These are phyloP conservation scores for Hibiscus trionum DNA, from an alignment of 345 rosid species.

Conservation along the genomic window DNA sequence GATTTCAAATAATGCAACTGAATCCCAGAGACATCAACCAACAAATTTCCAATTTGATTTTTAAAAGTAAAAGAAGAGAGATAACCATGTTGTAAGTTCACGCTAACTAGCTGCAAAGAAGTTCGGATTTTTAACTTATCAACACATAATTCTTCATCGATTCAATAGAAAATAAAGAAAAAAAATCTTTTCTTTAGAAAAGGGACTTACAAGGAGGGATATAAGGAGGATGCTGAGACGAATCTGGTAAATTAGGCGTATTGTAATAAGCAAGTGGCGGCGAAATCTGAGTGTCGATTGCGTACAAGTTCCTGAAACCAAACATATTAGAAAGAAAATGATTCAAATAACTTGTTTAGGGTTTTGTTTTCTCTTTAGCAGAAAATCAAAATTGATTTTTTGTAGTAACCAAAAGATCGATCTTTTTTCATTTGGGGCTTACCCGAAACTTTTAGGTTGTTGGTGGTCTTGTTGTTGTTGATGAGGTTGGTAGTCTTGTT, in stretches of 20 bases:
- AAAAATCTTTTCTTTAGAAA: too few relatives aligned
- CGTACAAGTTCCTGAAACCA: conserved; percentile 32
- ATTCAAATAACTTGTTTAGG: neutral
- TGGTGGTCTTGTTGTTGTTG: conserved; percentile 20
- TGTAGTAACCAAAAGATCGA: neutral
- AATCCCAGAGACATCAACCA: neutral
- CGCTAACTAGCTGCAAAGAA: neutral
- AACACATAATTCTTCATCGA: neutral
- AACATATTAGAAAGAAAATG: neutral
- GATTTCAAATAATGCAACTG: neutral
- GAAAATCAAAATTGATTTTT: neutral
- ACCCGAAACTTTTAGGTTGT: conserved; percentile 55
- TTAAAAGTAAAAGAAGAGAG: neutral
- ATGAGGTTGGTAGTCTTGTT: conserved; percentile 26
- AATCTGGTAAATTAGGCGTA: conserved; percentile 40
- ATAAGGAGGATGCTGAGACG: conserved; percentile 76
- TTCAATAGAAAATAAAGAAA: neutral
- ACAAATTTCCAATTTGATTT: neutral
- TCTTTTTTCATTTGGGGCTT: neutral
- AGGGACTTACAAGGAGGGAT: conserved; percentile 61
- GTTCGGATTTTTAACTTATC: neutral
- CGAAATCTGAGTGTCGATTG: conserved; percentile 46
- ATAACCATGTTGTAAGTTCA: neutral
- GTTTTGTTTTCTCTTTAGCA: neutral
- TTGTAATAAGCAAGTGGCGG: conserved; percentile 33